A percentile compares a stretch with the other conserved stretches of the same genome.
Evolutionary conservation across 345 rosid species (phyloP).

Genomic region (Camelina neglecta): DNA sequence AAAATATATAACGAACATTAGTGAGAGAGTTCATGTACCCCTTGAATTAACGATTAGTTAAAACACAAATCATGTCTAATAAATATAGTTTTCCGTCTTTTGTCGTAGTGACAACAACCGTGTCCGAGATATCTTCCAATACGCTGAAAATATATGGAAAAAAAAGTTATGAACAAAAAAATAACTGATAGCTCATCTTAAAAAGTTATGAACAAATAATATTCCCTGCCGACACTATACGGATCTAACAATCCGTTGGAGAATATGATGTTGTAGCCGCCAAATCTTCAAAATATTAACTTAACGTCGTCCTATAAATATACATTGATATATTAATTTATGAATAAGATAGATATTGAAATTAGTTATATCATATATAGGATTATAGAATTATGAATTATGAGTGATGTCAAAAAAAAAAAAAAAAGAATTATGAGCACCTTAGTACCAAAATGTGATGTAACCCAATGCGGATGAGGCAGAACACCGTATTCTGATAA

Average conservation of each 20-base stretch:
- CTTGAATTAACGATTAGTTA: constrained; percentile 18
- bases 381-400: too few relatives aligned
- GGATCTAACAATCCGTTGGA: not conserved
- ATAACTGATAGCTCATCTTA: too few relatives aligned
- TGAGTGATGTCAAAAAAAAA: too few relatives aligned
- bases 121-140: not conserved
- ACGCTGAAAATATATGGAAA: not conserved
- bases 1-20: too few relatives aligned
- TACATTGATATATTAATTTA: not conserved
- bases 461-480: not conserved
- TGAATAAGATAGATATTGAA: too few relatives aligned
- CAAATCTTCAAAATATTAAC: not conserved
- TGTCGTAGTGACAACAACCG: not conserved
- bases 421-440: not conserved
- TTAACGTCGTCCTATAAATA: not conserved
- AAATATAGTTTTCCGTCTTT: not conserved
- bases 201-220: too few relatives aligned
- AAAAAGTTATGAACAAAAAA: too few relatives aligned
- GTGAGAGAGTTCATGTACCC: not conserved
- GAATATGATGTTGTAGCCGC: not conserved
- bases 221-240: not conserved
- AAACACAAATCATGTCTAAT: too few relatives aligned
- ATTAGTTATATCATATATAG: too few relatives aligned
- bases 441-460: not conserved
- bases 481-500: not conserved